Conservation (phyloP, 345 rosid species). For the Hibiscus trionum region DNA sequence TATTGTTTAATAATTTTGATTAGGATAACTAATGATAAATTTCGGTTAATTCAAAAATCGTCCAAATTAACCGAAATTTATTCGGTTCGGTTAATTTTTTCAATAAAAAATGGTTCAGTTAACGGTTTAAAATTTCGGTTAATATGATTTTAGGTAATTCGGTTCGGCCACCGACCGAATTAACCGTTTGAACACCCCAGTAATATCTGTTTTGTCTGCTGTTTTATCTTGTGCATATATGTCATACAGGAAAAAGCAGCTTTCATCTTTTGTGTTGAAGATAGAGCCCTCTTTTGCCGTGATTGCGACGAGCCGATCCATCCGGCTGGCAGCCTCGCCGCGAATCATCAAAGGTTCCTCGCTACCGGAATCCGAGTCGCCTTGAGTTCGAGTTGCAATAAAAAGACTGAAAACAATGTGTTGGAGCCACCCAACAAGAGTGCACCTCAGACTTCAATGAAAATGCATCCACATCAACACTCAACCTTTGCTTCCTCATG, state of each 20-base stretch:
- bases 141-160: too few species aligned
- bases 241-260: constrained; percentile 75
- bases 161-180: too few species aligned
- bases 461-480: constrained; percentile 37
- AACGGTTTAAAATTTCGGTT: too few species aligned
- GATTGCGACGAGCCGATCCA: constrained; percentile 87
- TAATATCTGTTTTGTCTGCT: too few species aligned
- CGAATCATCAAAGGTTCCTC: constrained; percentile 80
- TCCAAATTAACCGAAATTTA: too few species aligned
- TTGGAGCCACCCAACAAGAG: constrained; percentile 61
- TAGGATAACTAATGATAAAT: too few species aligned
- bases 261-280: constrained; percentile 95
- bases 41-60: too few species aligned
- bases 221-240: too few species aligned
- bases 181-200: too few species aligned
- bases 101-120: too few species aligned
- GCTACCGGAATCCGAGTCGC: constrained; percentile 92
- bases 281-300: constrained; percentile 82
- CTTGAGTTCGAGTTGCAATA: constrained; percentile 51
- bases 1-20: too few species aligned
- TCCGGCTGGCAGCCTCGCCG: constrained; percentile 61
- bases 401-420: constrained; percentile 32
- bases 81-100: too few species aligned
- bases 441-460: constrained; percentile 29
- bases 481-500: constrained; percentile 44